Base-by-base conservation (phyloP, 805 yeast genomes). In the Grigorovia humatica region DNA sequence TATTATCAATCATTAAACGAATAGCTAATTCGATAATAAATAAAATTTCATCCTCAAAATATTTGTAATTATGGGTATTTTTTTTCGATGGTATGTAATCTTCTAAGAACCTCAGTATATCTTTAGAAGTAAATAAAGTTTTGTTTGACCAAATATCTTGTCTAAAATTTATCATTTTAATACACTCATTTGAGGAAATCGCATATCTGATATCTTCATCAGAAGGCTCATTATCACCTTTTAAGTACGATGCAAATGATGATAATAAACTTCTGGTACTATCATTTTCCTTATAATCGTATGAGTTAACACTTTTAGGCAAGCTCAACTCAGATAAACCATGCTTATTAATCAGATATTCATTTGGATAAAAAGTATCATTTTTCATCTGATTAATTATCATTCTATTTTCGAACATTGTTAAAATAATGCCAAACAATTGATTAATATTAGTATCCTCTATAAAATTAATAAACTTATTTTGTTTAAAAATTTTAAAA, bases 181-280 rank as follows among this genome's bases (percentile, higher is more conserved):
- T 75, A 63, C 97, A 91, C 57, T 90, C 96, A 47, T 84, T 70
- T 0, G 96, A 84, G 2, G 88, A 82, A 11, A 85, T 66, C 0
- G 98, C 86, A 4, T 88, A 78, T 55, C 88, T 95, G 48, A 93
- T 83, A 58, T 91, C 97, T 61, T 87, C 95, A 52, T 86, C 95
- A 2, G 95, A 79, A 12, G 99, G 99, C 66, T 91, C 97, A 49
- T 88, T 95, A 60, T 89, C 97, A 19, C 97, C 93, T 55, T 93
- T 87, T 67, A 93, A 77, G 61, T 89, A 91, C 0, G 96, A 88
- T 1, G 97, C 89, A 59, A 93, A 83, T 0, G 98, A 86, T 0
- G 96, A 86, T 52, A 93, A 78, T n/a, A 93, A 63, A 2, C 98
- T 95, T 59, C 81, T 85, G 40, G 81, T 77, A 27, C 18, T 0